Percentiles rank a stretch among this genome's conserved stretches.
Evolutionary conservation across 106 monocot species (phyloP).

Genomic region (Acanthochlamys bracteata): DNA sequence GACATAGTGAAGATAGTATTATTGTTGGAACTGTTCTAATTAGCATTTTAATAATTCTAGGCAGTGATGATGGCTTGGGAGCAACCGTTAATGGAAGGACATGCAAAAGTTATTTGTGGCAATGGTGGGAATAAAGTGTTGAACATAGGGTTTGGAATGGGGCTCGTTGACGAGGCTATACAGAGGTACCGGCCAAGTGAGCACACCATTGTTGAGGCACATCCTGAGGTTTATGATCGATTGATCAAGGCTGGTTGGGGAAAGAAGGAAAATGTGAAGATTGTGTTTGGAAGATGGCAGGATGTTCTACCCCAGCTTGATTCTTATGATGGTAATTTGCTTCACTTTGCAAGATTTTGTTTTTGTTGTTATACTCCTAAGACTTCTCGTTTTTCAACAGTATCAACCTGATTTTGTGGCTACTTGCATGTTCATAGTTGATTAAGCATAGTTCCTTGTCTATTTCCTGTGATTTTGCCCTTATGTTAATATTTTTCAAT

Average conservation of each 20-base stretch:
- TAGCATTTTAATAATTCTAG: neutral
- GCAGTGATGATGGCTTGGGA: slow-evolving; percentile 99
- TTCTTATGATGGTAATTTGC: slow-evolving; percentile 72
- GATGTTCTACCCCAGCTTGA: slow-evolving; percentile 76
- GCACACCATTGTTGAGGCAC: slow-evolving; percentile 94
- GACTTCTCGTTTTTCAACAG: no score
- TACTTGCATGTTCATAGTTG: no score
- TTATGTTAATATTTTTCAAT: no score
- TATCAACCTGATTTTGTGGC: no score
- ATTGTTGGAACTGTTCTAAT: no score
- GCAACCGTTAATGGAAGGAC: slow-evolving; percentile 90
- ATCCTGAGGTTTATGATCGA: slow-evolving; percentile 76
- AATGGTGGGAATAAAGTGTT: slow-evolving; percentile 37
- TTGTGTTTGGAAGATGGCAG: slow-evolving; percentile 88
- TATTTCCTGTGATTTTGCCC: no score
- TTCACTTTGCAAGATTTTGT: no score
- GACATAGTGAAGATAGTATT: no score
- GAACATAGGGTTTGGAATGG: slow-evolving; percentile 98
- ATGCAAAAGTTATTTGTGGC: slow-evolving; percentile 69
- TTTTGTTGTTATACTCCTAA: no score
- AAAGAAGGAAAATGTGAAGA: slow-evolving; percentile 87
- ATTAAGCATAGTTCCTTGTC: no score
- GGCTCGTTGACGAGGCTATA: slow-evolving; percentile 81
- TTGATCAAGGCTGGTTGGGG: slow-evolving; percentile 78
- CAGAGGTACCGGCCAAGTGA: slow-evolving; percentile 50